These are phyloP conservation scores for Strobilomyces echinocephalus DNA, from an alignment of 768 basidiomycete genomes.

Conservation along the genomic window DNA sequence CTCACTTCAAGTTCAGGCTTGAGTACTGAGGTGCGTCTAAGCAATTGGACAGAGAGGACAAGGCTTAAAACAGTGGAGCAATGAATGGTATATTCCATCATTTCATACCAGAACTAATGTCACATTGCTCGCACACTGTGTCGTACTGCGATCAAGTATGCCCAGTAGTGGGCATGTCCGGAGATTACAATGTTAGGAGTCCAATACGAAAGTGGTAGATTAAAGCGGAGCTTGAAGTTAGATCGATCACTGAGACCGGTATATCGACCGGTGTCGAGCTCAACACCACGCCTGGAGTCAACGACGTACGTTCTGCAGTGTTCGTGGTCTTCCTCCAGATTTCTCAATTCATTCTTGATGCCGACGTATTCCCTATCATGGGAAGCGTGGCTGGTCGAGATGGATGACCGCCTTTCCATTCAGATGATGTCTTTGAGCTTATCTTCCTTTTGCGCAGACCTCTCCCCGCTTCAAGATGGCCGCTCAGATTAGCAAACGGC, in stretches of 20 bases:
- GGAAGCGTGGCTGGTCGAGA: conserved; percentile 3
- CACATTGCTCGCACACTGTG: not conserved
- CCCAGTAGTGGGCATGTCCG: not conserved
- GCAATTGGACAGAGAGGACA: not conserved
- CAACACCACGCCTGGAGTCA: conserved; percentile 16
- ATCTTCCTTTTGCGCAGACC: conserved; percentile 18
- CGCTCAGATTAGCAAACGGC: conserved; percentile 92
- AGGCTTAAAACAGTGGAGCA: not conserved
- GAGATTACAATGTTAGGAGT: conserved; percentile 11
- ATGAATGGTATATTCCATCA: not conserved
- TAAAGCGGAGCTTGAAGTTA: conserved; percentile 23
- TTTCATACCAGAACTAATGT: not conserved
- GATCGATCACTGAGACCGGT: conserved; percentile 13
- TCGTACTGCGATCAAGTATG: not conserved
- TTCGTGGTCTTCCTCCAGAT: conserved; percentile 13
- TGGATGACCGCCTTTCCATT: conserved; percentile 17
- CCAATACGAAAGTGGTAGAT: conserved; percentile 10
- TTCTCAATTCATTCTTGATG: not conserved
- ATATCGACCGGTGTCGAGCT: conserved; percentile 14
- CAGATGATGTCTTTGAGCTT: conserved; percentile 21
- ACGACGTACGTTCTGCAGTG: conserved; percentile 21
- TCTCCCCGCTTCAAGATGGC: conserved; percentile 52
- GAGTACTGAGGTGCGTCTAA: not conserved
- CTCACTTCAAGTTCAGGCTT: not conserved
- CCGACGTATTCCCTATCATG: not conserved